A percentile compares a stretch with the other conserved stretches of the same genome.
Evolutionary conservation across 2,329 filamentous ascomycete species (phyloP).

Genomic region (Ascosphaera apis): DNA sequence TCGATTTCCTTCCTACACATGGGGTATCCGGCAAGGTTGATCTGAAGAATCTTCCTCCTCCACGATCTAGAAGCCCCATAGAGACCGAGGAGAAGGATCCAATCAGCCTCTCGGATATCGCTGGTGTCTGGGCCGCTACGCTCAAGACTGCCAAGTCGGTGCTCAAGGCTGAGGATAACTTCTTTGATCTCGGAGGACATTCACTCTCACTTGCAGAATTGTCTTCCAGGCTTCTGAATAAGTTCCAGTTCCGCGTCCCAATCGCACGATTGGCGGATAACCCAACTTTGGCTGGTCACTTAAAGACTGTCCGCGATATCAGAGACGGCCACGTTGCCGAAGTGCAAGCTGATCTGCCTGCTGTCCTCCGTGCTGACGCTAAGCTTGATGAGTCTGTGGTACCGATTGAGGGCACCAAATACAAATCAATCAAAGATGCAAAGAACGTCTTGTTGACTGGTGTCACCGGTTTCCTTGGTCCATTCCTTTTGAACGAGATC

Average conservation of each 20-base stretch:
- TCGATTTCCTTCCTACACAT: conserved; percentile 49
- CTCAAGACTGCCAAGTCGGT: conserved; percentile 39
- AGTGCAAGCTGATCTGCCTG: conserved; percentile 51
- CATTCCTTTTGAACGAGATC: conserved; percentile 47
- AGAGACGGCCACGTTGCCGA: conserved; percentile 51
- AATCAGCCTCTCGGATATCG: conserved; percentile 42
- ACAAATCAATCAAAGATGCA: conserved; percentile 39
- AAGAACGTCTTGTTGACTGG: conserved; percentile 50
- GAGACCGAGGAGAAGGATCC: conserved; percentile 31
- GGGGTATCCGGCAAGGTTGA: conserved; percentile 62
- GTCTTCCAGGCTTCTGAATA: conserved; percentile 43
- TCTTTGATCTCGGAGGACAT: conserved; percentile 63
- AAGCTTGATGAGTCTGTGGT: conserved; percentile 47
- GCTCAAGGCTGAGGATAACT: conserved; percentile 48
- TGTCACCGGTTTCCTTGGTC: conserved; percentile 53
- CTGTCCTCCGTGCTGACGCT: conserved; percentile 43
- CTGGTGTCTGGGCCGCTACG: conserved; percentile 47
- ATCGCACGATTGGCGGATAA: conserved; percentile 47
- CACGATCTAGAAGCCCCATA: conserved; percentile 27
- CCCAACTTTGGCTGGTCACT: conserved; percentile 48
- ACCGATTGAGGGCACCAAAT: conserved; percentile 26
- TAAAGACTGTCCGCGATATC: conserved; percentile 46
- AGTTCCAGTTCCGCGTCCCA: conserved; percentile 51
- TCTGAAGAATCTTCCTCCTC: conserved; percentile 45
- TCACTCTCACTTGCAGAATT: conserved; percentile 57